Evolutionary conservation across 805 yeast genomes (phyloP).

Genomic region (Jamesozyma lodderae): DNA sequence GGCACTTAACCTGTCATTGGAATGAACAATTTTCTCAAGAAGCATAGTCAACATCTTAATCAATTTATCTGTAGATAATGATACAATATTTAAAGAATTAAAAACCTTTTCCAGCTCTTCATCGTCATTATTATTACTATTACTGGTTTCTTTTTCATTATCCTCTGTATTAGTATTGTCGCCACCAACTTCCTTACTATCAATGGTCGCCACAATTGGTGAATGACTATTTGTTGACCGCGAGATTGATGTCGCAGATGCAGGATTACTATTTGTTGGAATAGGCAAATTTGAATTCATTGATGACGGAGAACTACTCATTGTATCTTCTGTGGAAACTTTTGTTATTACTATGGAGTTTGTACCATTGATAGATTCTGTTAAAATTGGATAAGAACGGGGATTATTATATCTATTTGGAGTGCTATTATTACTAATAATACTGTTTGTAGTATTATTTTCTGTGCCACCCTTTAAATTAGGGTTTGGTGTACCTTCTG

Average conservation of each 20-base stretch:
- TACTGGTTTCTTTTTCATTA: neutral
- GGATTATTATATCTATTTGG: neutral
- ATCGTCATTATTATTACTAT: neutral
- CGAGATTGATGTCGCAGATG: too few species aligned
- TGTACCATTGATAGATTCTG: constrained; percentile 3
- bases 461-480: too few species aligned
- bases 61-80: constrained; percentile 72
- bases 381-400: neutral
- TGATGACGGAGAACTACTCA: constrained; percentile 15
- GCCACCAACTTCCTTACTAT: neutral
- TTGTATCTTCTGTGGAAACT: constrained; percentile 10
- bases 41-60: constrained; percentile 78
- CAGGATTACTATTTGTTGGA: neutral
- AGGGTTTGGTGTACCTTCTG: too few species aligned
- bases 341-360: constrained; percentile 10
- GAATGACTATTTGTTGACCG: neutral
- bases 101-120: constrained; percentile 1
- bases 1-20: constrained; percentile 67
- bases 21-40: constrained; percentile 77
- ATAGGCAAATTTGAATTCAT: constrained; percentile 2
- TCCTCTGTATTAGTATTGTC: neutral
- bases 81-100: constrained; percentile 47
- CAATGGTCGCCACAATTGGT: constrained; percentile 1
- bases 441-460: too few species aligned
- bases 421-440: neutral